These are phyloP conservation scores for Kwoniella shivajii DNA, from an alignment of 1,284 basidiomycete species.

Conservation along the genomic window DNA sequence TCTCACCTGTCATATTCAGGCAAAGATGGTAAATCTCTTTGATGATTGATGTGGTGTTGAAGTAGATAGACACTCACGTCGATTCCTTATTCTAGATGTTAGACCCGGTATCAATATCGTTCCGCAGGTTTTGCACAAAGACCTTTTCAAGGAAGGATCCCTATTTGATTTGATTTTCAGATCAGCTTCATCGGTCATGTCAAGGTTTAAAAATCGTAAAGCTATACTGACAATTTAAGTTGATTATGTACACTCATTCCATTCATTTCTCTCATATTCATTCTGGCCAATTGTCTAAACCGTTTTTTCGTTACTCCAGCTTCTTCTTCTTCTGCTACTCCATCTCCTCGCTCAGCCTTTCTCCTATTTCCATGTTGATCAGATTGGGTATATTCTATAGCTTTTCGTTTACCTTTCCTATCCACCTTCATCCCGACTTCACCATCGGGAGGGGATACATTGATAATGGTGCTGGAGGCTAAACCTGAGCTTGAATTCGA, in stretches of 20 bases:
- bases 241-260: slow-evolving; percentile 47
- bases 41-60: background rate
- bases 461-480: background rate
- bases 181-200: background rate
- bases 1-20: too few species aligned
- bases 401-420: slow-evolving; percentile 26
- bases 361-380: background rate
- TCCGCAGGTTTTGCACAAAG: slow-evolving; percentile 38
- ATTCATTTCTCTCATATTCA: slow-evolving; percentile 31
- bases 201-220: background rate
- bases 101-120: slow-evolving; percentile 47
- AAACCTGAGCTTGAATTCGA: background rate
- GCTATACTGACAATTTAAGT: slow-evolving; percentile 40
- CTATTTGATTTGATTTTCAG: slow-evolving; percentile 17
- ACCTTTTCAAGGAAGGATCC: slow-evolving; percentile 44
- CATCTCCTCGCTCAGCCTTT: background rate
- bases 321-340: slow-evolving; percentile 6
- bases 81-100: slow-evolving; percentile 38
- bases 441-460: background rate
- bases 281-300: slow-evolving; percentile 29
- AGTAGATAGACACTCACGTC: slow-evolving; percentile 33
- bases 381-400: background rate
- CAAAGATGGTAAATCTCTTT: background rate
- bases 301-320: slow-evolving; percentile 1
- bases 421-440: slow-evolving; percentile 11